Evolutionary conservation across 805 yeast genomes (phyloP).

Genomic region (Wickerhamiella alocasiicola): DNA sequence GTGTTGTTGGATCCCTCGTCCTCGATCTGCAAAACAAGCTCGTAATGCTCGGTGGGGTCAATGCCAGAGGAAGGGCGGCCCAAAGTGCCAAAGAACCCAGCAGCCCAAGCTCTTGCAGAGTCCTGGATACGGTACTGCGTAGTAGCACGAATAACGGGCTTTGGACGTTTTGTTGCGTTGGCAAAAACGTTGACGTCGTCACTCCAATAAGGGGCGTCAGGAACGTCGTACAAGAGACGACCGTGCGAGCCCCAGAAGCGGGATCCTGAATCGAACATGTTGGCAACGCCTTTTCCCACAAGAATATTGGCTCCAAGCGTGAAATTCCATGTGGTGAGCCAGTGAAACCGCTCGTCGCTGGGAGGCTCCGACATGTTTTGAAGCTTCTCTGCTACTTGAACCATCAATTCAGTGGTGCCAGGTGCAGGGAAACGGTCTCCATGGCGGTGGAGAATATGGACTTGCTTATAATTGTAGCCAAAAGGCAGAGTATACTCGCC

Average conservation of each 20-base stretch:
- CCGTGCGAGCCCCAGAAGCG: conserved; percentile 34
- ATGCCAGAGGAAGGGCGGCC: conserved; percentile 25
- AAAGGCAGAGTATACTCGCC: conserved; percentile 26
- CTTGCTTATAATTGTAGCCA: conserved; percentile 48
- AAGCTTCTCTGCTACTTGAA: conserved; percentile 27
- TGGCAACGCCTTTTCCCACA: conserved; percentile 30
- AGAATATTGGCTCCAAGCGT: conserved; percentile 26
- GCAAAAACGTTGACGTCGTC: conserved; percentile 23
- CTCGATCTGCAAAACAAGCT: conserved; percentile 27
- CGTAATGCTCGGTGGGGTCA: conserved; percentile 25
- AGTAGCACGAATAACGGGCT: conserved; percentile 30
- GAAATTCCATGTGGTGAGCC: conserved; percentile 28
- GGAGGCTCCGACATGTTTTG: conserved; percentile 21
- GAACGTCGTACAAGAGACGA: conserved; percentile 26
- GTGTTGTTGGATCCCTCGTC: conserved; percentile 27
- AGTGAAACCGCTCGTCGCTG: conserved; percentile 21
- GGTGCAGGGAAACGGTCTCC: conserved; percentile 64
- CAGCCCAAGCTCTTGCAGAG: conserved; percentile 34
- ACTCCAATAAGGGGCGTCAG: conserved; percentile 23
- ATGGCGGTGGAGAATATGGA: conserved; percentile 60
- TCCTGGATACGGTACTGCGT: conserved; percentile 30
- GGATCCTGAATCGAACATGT: conserved; percentile 30
- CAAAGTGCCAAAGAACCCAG: conserved; percentile 32
- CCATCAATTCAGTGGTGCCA: conserved; percentile 31
- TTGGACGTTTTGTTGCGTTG: conserved; percentile 26